phyloP scores from a whole-genome alignment of 768 basidiomycete genomes.

The Boletus vermiculosoides region DNA sequence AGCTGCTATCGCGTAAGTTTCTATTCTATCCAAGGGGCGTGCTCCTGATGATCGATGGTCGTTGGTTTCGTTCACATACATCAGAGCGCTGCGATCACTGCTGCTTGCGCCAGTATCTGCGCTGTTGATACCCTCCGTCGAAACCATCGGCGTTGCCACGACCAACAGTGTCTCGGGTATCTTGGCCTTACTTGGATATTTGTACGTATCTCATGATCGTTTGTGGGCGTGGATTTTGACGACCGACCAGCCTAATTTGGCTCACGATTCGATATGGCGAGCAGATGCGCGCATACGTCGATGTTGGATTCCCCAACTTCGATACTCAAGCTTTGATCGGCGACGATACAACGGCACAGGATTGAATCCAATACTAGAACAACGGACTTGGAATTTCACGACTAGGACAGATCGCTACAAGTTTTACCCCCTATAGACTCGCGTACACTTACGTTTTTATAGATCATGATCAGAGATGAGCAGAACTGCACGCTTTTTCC shows the following conservation, averaged over 20 bases:
- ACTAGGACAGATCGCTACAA: background rate
- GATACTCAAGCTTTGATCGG: background rate
- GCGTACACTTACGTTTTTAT: background rate
- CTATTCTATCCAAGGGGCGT: background rate
- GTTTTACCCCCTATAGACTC: too few relatives aligned
- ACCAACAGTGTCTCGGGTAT: slow-evolving; percentile 49
- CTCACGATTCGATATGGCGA: slow-evolving; percentile 55
- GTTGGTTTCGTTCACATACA: background rate
- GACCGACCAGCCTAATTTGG: slow-evolving; percentile 44
- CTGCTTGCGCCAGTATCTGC: slow-evolving; percentile 15
- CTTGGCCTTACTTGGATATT: slow-evolving; percentile 49
- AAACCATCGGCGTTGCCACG: slow-evolving; percentile 47
- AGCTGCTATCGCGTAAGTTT: slow-evolving; percentile 53
- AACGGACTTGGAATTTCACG: background rate
- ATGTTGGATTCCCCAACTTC: slow-evolving; percentile 51
- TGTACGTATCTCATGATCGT: slow-evolving; percentile 38
- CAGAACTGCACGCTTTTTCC: background rate
- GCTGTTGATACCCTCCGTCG: slow-evolving; percentile 42
- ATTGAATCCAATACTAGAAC: background rate
- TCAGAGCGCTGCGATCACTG: slow-evolving; percentile 25
- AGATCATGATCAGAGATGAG: background rate
- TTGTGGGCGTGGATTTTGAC: background rate
- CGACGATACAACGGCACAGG: background rate
- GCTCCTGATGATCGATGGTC: background rate
- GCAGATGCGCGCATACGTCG: slow-evolving; percentile 53